These are phyloP conservation scores for Trichoderma guizhouense DNA, from an alignment of 2,329 filamentous ascomycete genomes.

Conservation along the genomic window DNA sequence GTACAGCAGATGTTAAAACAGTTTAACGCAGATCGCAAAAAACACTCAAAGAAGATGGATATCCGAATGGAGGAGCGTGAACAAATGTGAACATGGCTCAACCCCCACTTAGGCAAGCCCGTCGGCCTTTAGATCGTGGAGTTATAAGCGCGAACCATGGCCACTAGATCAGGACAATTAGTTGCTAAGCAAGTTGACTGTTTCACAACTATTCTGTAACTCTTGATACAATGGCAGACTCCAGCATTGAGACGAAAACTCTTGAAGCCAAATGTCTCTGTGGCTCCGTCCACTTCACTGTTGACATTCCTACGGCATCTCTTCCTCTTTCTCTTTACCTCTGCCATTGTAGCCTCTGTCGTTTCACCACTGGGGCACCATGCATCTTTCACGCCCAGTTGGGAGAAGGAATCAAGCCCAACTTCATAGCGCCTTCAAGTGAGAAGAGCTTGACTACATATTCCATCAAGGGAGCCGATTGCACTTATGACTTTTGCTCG, in stretches of 20 bases:
- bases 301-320: constrained; percentile 36
- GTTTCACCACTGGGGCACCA: constrained; percentile 41
- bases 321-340: constrained; percentile 43
- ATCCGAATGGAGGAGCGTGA: background rate
- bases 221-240: background rate
- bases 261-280: constrained; percentile 47
- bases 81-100: background rate
- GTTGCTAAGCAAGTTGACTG: constrained; percentile 17
- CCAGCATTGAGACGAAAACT: constrained; percentile 27
- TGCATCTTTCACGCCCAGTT: constrained; percentile 42
- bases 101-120: background rate
- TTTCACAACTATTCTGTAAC: background rate
- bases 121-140: background rate
- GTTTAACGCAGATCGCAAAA: background rate
- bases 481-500: constrained; percentile 43
- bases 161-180: background rate
- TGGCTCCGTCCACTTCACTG: constrained; percentile 40
- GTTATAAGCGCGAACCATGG: background rate
- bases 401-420: constrained; percentile 33
- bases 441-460: constrained; percentile 38
- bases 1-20: background rate
- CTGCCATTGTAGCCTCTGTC: constrained; percentile 47
- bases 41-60: background rate
- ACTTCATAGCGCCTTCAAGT: constrained; percentile 40
- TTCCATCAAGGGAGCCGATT: constrained; percentile 27